Evolutionary conservation across 1,284 basidiomycete genomes (phyloP).

Genomic region (Cutaneotrichosporon sp.): DNA sequence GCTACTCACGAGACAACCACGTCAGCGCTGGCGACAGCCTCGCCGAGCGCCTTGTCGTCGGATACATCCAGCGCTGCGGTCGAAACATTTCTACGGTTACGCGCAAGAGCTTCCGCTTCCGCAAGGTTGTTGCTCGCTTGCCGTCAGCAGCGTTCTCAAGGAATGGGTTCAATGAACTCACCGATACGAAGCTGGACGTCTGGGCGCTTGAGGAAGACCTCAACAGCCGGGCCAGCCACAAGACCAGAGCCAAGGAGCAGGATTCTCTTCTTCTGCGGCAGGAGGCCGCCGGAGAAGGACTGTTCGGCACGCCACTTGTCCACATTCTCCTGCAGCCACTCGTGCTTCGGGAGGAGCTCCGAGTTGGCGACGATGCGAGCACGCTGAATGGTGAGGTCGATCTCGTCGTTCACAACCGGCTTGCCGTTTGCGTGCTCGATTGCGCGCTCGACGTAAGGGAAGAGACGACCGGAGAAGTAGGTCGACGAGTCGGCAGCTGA

Average conservation of each 20-base stretch:
- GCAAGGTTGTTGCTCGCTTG: conserved; percentile 67
- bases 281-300: not conserved
- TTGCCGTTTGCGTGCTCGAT: conserved; percentile 40
- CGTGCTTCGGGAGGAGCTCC: conserved; percentile 54
- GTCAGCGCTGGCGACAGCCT: conserved; percentile 58
- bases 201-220: conserved; percentile 58
- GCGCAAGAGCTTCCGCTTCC: conserved; percentile 60
- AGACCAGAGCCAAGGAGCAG: conserved; percentile 85
- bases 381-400: conserved; percentile 54
- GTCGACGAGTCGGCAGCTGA: conserved; percentile 63
- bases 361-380: conserved; percentile 70
- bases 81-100: conserved; percentile 57
- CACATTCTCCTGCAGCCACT: conserved; percentile 59
- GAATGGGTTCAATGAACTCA: conserved; percentile 33
- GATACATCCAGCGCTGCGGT: conserved; percentile 62
- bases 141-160: not conserved
- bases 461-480: conserved; percentile 64
- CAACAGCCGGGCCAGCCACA: conserved; percentile 78
- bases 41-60: conserved; percentile 54
- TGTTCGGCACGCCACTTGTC: conserved; percentile 45
- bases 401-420: conserved; percentile 30
- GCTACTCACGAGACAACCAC: conserved; percentile 41
- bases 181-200: conserved; percentile 70
- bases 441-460: conserved; percentile 60
- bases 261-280: conserved; percentile 58